Conservation (phyloP, 352 stramenopile species). For the Phytophthora hybrid region DNA sequence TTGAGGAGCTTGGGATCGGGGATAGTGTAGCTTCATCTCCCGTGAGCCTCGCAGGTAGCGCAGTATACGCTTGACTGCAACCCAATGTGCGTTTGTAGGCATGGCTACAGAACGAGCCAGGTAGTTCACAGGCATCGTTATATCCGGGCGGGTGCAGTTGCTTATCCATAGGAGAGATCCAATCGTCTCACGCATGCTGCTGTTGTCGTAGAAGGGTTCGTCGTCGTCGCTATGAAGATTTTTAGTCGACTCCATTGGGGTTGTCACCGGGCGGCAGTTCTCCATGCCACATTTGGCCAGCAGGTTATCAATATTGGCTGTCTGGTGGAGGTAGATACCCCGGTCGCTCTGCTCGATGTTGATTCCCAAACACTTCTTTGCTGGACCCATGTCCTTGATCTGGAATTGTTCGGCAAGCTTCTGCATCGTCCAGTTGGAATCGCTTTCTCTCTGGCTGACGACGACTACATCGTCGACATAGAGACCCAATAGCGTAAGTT, state of each 20-base stretch:
- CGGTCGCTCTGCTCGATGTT: too few species aligned
- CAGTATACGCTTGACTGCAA: not conserved
- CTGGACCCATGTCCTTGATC: not conserved
- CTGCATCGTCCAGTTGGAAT: not conserved
- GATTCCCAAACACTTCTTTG: not conserved
- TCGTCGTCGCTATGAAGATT: not conserved
- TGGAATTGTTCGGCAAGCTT: not conserved
- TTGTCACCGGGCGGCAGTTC: not conserved
- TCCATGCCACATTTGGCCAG: not conserved
- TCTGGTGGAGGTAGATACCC: not conserved
- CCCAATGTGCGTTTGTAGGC: not conserved
- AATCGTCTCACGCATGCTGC: not conserved
- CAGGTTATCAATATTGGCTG: not conserved
- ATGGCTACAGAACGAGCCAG: not conserved
- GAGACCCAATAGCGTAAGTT: not conserved
- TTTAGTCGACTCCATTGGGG: not conserved
- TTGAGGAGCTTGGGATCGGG: slow-evolving; percentile 1
- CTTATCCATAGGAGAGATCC: not conserved
- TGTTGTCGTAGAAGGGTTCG: not conserved
- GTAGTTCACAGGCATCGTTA: not conserved
- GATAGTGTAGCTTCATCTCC: not conserved
- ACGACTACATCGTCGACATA: not conserved
- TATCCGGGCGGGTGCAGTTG: not conserved
- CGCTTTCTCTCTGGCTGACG: not conserved
- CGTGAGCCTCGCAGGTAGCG: not conserved